phyloP scores from a whole-genome alignment of 2,329 filamentous ascomycete species.

The Neurospora crassa region DNA sequence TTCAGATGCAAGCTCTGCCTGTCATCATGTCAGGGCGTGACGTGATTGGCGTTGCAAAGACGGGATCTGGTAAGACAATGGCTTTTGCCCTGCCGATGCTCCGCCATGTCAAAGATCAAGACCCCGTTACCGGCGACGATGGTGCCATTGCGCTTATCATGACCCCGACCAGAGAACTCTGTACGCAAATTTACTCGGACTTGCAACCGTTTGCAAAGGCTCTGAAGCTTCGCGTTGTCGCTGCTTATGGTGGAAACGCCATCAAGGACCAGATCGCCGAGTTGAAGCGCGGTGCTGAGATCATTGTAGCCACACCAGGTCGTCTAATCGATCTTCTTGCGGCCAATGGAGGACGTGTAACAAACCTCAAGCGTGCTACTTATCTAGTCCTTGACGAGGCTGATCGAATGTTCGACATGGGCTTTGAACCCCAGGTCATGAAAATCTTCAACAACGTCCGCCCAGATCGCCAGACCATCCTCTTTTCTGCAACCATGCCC shows the following conservation, averaged over 20 bases:
- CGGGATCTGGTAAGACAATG: conserved; percentile 93
- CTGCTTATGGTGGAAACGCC: conserved; percentile 87
- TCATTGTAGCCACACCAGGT: conserved; percentile 90
- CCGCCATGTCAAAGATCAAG: conserved; percentile 91
- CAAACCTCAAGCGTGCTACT: conserved; percentile 78
- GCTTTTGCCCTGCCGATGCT: conserved; percentile 97
- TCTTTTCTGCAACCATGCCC: conserved; percentile 96
- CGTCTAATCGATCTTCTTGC: conserved; percentile 92
- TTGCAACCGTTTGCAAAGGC: conserved; percentile 91
- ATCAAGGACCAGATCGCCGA: conserved; percentile 98
- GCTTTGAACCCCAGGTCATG: conserved; percentile 96
- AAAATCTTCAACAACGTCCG: conserved; percentile 90
- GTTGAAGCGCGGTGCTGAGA: conserved; percentile 87
- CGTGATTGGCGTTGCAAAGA: conserved; percentile 94
- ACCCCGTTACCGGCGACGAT: conserved; percentile 70
- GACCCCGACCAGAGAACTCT: conserved; percentile 88
- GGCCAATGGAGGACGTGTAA: conserved; percentile 88
- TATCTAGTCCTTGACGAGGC: conserved; percentile 96
- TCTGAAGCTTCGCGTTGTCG: conserved; percentile 75
- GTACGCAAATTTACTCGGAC: conserved; percentile 87
- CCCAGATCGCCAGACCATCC: conserved; percentile 83
- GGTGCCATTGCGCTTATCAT: conserved; percentile 84
- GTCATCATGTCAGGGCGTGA: conserved; percentile 94
- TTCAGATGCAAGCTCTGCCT: conserved; percentile 91
- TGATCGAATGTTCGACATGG: conserved; percentile 99